A percentile compares a stretch with the other conserved stretches of the same genome.
These are phyloP conservation scores for Boletus speciosus DNA, from an alignment of 768 basidiomycete species.

Conservation along the genomic window DNA sequence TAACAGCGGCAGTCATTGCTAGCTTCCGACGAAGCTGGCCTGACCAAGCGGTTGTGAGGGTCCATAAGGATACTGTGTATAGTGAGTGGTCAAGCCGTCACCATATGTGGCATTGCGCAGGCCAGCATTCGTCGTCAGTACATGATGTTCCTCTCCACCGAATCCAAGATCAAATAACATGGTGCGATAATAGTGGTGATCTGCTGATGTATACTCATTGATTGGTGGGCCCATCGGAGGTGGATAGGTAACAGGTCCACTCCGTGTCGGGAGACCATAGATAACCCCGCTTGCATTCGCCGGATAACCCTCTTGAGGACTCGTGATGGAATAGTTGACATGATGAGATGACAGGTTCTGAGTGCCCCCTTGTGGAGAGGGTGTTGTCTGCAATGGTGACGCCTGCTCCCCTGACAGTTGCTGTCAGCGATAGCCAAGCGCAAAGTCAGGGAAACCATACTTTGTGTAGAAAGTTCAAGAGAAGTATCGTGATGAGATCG, in stretches of 20 bases:
- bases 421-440: conserved; percentile 9
- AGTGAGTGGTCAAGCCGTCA: conserved; percentile 35
- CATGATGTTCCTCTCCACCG: conserved; percentile 39
- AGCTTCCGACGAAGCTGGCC: conserved; percentile 24
- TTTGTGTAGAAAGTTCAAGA: conserved; percentile 55
- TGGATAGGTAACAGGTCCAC: conserved; percentile 16
- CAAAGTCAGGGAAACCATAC: conserved; percentile 30
- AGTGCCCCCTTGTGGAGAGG: conserved; percentile 20
- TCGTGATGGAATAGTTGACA: conserved; percentile 14
- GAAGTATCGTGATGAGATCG: conserved; percentile 39
- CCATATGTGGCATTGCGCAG: conserved; percentile 28
- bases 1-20: not conserved
- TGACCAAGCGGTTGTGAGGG: conserved; percentile 22
- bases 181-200: conserved; percentile 67
- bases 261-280: conserved; percentile 14
- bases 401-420: conserved; percentile 17
- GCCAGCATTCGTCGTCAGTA: conserved; percentile 19
- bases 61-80: conserved; percentile 34
- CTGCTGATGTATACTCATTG: conserved; percentile 38
- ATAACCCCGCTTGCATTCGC: conserved; percentile 10
- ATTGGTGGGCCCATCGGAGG: conserved; percentile 34
- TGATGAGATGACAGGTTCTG: conserved; percentile 11
- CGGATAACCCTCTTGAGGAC: conserved; percentile 19
- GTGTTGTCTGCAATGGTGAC: conserved; percentile 21
- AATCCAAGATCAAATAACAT: conserved; percentile 77